These are phyloP conservation scores for Gyrodon lividus DNA, from an alignment of 768 basidiomycete species.

Conservation along the genomic window DNA sequence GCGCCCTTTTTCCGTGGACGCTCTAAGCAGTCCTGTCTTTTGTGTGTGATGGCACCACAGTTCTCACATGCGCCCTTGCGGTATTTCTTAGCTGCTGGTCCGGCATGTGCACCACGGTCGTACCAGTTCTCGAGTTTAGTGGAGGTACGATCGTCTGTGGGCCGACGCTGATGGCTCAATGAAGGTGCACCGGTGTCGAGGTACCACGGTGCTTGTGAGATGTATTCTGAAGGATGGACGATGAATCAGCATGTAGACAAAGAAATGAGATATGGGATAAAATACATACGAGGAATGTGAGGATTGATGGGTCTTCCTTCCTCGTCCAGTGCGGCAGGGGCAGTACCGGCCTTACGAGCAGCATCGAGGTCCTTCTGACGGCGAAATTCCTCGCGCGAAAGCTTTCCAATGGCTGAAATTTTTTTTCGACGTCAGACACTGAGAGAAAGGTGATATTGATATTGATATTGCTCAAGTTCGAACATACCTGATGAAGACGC, in stretches of 20 bases:
- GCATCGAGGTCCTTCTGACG: conserved; percentile 97
- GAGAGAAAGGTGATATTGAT: not conserved
- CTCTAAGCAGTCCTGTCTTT: conserved; percentile 88
- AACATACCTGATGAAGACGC: conserved; percentile 26
- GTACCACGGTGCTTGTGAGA: conserved; percentile 99
- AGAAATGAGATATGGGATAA: not conserved
- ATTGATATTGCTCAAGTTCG: not conserved
- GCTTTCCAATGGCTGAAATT: conserved; percentile 61
- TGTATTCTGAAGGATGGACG: conserved; percentile 69
- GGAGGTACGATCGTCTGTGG: conserved; percentile 51
- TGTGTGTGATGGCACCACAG: conserved; percentile 96
- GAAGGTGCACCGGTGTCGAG: conserved; percentile 92
- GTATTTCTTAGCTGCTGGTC: conserved; percentile 94
- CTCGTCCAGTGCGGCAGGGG: conserved; percentile 92
- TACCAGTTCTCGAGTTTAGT: conserved; percentile 89
- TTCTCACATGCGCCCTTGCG: conserved; percentile 99
- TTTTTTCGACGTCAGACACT: not conserved
- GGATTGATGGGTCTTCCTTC: conserved; percentile 97
- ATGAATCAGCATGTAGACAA: not conserved
- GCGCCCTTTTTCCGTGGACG: conserved; percentile 96
- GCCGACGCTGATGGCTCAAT: conserved; percentile 89
- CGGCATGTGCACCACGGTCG: conserved; percentile 78
- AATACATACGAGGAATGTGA: conserved; percentile 90
- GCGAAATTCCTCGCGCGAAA: conserved; percentile 92
- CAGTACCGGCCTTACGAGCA: conserved; percentile 97